Evolutionary conservation across 768 basidiomycete genomes (phyloP).

Genomic region (Naganishia antarctica): DNA sequence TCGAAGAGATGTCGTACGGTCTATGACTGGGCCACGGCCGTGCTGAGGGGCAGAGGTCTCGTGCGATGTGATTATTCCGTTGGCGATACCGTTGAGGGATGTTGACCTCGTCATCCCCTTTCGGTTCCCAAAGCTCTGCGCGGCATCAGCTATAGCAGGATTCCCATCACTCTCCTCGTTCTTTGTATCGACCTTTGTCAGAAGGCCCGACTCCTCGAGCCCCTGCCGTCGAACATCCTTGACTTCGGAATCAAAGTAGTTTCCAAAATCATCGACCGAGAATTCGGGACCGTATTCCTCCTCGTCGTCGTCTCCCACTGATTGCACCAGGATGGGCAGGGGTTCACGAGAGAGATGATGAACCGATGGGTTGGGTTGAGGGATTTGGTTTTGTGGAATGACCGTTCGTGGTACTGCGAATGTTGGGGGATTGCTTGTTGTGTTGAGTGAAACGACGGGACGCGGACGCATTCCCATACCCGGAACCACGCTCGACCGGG

Average conservation of each 20-base stretch:
- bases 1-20: neutral
- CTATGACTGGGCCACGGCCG: neutral
- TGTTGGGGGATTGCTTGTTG: neutral
- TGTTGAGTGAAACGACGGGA: neutral
- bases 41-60: no score
- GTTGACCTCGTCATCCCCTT: neutral
- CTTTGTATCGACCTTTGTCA: neutral
- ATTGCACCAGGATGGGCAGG: neutral
- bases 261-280: constrained; percentile 10
- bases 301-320: neutral
- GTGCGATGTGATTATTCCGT: no score
- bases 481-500: neutral
- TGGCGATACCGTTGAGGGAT: no score
- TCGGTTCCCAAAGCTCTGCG: neutral
- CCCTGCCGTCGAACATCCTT: constrained; percentile 10
- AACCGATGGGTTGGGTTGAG: neutral
- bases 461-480: constrained; percentile 16
- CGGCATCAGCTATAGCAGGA: no score
- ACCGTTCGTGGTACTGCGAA: neutral
- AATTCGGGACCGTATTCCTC: constrained; percentile 11
- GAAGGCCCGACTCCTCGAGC: neutral
- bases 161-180: no score
- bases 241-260: constrained; percentile 17
- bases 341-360: neutral
- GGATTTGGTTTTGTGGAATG: neutral